These are phyloP conservation scores for Pestalotiopsis sp. DNA, from an alignment of 2,329 filamentous ascomycete genomes.

Conservation along the genomic window DNA sequence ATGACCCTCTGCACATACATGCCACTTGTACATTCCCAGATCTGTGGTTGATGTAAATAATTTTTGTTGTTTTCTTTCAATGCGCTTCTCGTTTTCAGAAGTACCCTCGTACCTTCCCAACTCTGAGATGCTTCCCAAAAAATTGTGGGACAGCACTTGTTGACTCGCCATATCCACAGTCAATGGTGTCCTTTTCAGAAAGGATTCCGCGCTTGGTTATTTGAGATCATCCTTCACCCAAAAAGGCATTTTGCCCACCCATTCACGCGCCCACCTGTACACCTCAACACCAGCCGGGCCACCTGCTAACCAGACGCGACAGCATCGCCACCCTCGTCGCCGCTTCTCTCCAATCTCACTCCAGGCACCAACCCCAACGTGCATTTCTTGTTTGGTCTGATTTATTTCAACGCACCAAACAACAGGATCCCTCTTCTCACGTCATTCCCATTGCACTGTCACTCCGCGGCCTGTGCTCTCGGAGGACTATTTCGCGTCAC, in stretches of 20 bases:
- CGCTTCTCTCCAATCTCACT: slow-evolving; percentile 13
- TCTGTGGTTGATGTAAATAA: background rate
- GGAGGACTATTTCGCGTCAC: background rate
- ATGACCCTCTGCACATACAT: slow-evolving; percentile 1
- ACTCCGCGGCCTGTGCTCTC: background rate
- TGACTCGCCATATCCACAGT: slow-evolving; percentile 6
- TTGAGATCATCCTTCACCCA: slow-evolving; percentile 23
- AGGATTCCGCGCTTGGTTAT: slow-evolving; percentile 12
- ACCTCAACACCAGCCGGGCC: slow-evolving; percentile 22
- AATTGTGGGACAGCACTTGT: background rate
- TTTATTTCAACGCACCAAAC: slow-evolving; percentile 29
- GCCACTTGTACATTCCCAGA: background rate
- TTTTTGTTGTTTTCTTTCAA: background rate
- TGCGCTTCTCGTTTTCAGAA: slow-evolving; percentile 13
- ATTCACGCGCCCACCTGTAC: slow-evolving; percentile 21
- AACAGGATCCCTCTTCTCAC: background rate
- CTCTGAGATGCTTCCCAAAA: background rate
- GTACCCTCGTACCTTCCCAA: slow-evolving; percentile 30
- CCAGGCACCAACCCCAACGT: background rate
- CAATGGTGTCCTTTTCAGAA: slow-evolving; percentile 4
- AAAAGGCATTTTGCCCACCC: slow-evolving; percentile 24
- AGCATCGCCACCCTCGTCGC: slow-evolving; percentile 15
- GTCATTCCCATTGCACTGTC: background rate
- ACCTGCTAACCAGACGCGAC: slow-evolving; percentile 18
- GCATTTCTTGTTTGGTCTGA: slow-evolving; percentile 24